Evolutionary conservation across 2,329 filamentous ascomycete genomes (phyloP), one percentile per base, ranked within the genome.

Genomic region (Colletotrichum sp.): DNA sequence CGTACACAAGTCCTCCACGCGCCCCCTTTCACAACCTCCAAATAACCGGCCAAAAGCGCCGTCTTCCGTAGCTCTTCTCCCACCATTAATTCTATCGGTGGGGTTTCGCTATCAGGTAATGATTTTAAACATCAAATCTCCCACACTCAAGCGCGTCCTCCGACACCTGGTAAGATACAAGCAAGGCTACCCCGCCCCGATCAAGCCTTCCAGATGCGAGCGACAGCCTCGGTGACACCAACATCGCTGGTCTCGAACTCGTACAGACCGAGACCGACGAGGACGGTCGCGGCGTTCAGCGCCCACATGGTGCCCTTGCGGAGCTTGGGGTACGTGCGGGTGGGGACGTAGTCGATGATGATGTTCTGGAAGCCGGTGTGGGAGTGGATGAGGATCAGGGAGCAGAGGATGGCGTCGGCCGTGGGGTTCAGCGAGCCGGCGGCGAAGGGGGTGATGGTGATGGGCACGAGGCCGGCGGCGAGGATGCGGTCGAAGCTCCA

Each of bases 171-270:
- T 36, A 22, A 57, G 18, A 6, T 36, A 36, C 10, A 52, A 36
- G 52, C 73, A 62, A 18, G n/a, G 26, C 16, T 15, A 69, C 65
- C 28, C 30, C 52, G 8, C 30, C 68, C 7, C 8, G 8, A 24
- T 81, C 88, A 95, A 82, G 97, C 96, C 82, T 90, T 95, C 97
- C 97, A 99, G 78, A 99, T 89, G 83, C 94, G 92, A 90, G 94
- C 95, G 79, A 98, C 90, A 36, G 93, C 94, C 90, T 98, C 96
- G 10, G 96, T 98, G 76, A 99, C 85, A 79, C 97, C 97, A 68
- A 99, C 95, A 80, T 99, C 97, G 83, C 98, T 99, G 36, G 97
- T 99, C 93, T 99, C 97, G 82, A 99, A 99, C 86, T 99, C 96
- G 88, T 99, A 99, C 82, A 99, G 90, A 74, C 96, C 96, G 79